Percentiles rank a stretch among this genome's conserved stretches.
Evolutionary conservation across 768 basidiomycete genomes (phyloP).

Genomic region (Sarcodon sp.): DNA sequence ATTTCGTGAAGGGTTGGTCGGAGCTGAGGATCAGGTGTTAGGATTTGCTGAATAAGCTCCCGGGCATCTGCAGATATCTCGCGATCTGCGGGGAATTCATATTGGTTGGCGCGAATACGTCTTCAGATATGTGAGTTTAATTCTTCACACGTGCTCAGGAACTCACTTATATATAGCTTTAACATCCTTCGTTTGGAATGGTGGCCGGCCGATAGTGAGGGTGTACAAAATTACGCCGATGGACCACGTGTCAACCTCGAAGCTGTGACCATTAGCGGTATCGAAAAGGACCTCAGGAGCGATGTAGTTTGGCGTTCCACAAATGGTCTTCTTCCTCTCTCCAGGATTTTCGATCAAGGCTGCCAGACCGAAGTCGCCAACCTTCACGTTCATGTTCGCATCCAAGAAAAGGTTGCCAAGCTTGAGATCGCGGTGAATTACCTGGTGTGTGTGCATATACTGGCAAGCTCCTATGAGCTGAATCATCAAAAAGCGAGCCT

Average conservation of each 20-base stretch:
- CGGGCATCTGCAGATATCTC: constrained; percentile 58
- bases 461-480: constrained; percentile 93
- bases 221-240: constrained; percentile 97
- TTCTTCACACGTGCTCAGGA: background rate
- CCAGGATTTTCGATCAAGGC: constrained; percentile 94
- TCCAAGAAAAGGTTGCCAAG: constrained; percentile 93
- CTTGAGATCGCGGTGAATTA: constrained; percentile 97
- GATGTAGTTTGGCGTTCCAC: constrained; percentile 98
- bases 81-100: constrained; percentile 79
- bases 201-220: constrained; percentile 86
- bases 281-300: constrained; percentile 97
- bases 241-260: constrained; percentile 98
- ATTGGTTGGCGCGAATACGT: constrained; percentile 88
- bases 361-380: constrained; percentile 95
- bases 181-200: constrained; percentile 97
- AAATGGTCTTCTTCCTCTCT: constrained; percentile 97
- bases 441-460: constrained; percentile 94
- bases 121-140: constrained; percentile 21
- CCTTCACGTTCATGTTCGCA: constrained; percentile 85
- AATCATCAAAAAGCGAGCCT: constrained; percentile 85
- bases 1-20: constrained; percentile 82
- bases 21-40: constrained; percentile 71
- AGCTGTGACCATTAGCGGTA: constrained; percentile 91
- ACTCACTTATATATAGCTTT: constrained; percentile 88
- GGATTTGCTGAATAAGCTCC: constrained; percentile 70